Evolutionary conservation across 345 rosid genomes (phyloP).

Genomic region (Eucalyptus caleyi): DNA sequence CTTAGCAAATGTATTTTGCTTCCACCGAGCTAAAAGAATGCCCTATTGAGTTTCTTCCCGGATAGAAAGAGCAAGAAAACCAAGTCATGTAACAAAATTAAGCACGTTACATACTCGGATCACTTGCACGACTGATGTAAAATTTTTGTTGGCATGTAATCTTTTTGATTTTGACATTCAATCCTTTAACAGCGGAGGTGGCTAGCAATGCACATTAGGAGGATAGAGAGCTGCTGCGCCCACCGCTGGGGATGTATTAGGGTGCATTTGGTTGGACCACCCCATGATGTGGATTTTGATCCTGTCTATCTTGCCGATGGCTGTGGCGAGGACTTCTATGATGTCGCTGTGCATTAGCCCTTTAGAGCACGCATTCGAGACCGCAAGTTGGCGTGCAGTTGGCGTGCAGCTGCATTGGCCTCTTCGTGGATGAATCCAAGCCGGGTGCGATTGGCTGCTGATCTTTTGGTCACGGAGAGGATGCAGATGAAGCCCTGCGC

Average conservation of each 20-base stretch:
- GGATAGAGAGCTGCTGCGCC: constrained; percentile 9
- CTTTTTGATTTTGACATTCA: not conserved
- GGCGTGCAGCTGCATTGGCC: constrained; percentile 11
- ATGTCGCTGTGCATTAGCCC: constrained; percentile 28
- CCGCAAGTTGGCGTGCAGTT: no score
- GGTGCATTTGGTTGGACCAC: constrained; percentile 18
- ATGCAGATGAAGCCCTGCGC: constrained; percentile 30
- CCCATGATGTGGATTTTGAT: constrained; percentile 26
- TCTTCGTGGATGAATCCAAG: constrained; percentile 11
- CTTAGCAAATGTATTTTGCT: no score
- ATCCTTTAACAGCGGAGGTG: not conserved
- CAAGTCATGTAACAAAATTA: no score
- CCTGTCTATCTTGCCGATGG: constrained; percentile 7
- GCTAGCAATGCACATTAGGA: not conserved
- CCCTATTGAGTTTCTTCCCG: not conserved
- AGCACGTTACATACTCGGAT: no score
- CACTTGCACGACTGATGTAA: no score
- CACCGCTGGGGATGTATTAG: not conserved
- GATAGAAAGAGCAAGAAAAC: not conserved
- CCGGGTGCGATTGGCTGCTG: constrained; percentile 29
- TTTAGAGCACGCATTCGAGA: constrained; percentile 10
- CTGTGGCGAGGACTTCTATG: constrained; percentile 1
- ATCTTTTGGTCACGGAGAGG: constrained; percentile 14
- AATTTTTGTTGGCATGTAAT: no score
- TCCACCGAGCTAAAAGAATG: no score